Base-by-base conservation (phyloP, 805 yeast genomes). In the Pichia manshurica region DNA sequence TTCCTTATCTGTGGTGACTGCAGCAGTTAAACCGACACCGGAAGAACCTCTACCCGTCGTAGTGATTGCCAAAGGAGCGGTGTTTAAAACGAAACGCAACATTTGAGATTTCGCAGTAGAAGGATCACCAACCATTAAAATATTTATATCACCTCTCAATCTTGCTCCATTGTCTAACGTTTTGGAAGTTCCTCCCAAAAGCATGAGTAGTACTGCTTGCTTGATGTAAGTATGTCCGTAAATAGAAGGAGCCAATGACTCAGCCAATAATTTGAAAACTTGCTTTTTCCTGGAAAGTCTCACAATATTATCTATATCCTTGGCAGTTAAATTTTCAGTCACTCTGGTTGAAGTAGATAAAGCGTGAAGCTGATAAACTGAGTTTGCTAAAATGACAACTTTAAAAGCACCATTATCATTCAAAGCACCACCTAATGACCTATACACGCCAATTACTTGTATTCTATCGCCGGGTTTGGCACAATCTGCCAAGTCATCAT, bases 11-110 rank as follows among this genome's bases (percentile, higher is more conserved):
- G 90, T 78, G 6, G 97, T 90, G 3, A 93, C 99, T 1, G 99
- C 99, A 17, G 99, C 99, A 0, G 99, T 93, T 60, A 93, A 77
- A 87, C 99, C 99, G 39, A 93, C 99, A 66, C 99, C 99, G 1
- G 98, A 90, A n/a, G 98, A 91, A 53, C 99, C 99, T 66, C 96
- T 82, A 72, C 99, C 99, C 0, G 99, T 93, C 1, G 99, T 93
- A 23, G 98, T 97, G 57, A 93, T 89, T 3, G 98, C 98, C 57
- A 93, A 72, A 1, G 95, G 74, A 1, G 99, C 99, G 1, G 98
- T 91, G 64, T 91, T 93, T 53, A 93, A 73, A 17, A 93, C 98
- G 62, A 93, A 91, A 55, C 98, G 77, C 53, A 93, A 75, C 72
- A 93, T 82, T 70, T 93, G 99, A 4, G 97, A 90, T 66, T 93